Evolutionary conservation across 495 filamentous ascomycete genomes (phyloP).

Genomic region (Aspergillus ellipticus): DNA sequence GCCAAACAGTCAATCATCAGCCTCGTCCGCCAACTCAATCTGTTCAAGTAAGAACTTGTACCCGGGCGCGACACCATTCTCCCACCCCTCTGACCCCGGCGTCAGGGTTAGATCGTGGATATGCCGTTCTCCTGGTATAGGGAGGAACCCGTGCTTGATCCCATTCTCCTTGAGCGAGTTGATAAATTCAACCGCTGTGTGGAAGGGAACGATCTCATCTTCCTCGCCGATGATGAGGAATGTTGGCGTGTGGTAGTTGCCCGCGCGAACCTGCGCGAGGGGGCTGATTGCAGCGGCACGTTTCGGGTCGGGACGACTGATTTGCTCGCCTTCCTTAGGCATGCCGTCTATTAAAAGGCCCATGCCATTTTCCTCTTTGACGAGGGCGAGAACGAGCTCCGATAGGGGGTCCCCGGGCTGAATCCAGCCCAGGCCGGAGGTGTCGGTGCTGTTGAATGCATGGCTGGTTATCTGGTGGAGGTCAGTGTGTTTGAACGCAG

Average conservation of each 20-base stretch:
- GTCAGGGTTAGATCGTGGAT: neutral
- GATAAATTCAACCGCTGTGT: neutral
- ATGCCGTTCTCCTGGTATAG: neutral
- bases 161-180: neutral
- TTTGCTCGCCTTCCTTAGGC: conserved; percentile 16
- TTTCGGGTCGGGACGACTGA: neutral
- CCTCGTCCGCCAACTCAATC: neutral
- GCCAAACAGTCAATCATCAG: neutral
- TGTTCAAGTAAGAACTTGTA: neutral
- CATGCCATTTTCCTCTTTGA: conserved; percentile 6
- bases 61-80: neutral
- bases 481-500: neutral
- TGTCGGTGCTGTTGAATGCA: conserved; percentile 21
- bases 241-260: conserved; percentile 40
- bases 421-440: neutral
- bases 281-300: conserved; percentile 21
- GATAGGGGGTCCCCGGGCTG: conserved; percentile 8
- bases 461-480: neutral
- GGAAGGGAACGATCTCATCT: conserved; percentile 27
- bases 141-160: neutral
- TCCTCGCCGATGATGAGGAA: conserved; percentile 44
- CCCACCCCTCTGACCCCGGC: neutral
- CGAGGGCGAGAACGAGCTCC: conserved; percentile 3
- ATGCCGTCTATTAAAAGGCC: conserved; percentile 10
- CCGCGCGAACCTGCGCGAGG: conserved; percentile 31